Percentiles rank a stretch among this genome's conserved stretches.
These are phyloP conservation scores for Centaurea solstitialis DNA, from an alignment of 129 eudicot genomes.

Conservation along the genomic window DNA sequence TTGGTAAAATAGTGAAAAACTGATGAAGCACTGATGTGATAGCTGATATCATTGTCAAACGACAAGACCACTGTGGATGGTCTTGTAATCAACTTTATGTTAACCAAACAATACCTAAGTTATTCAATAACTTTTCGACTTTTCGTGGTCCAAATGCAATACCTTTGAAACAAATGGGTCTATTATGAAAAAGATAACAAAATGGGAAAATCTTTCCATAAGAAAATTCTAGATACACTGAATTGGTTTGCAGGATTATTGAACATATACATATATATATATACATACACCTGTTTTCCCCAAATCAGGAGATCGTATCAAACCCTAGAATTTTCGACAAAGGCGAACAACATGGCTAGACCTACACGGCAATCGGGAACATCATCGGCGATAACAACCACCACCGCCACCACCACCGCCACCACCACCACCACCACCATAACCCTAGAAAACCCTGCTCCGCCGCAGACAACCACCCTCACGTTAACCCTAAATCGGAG, in stretches of 20 bases:
- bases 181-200: not conserved
- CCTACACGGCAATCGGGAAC: slow-evolving; percentile 36
- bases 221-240: not conserved
- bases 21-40: too few relatives aligned
- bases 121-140: not conserved
- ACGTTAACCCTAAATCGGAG: slow-evolving; percentile 68
- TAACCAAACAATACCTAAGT: too few relatives aligned
- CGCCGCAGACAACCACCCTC: slow-evolving; percentile 52
- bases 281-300: slow-evolving; percentile 7
- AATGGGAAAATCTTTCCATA: not conserved
- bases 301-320: slow-evolving; percentile 13
- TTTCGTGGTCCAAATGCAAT: slow-evolving; percentile 8
- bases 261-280: not conserved
- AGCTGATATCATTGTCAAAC: too few relatives aligned
- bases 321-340: slow-evolving; percentile 28
- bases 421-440: slow-evolving; percentile 50
- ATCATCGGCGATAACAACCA: slow-evolving; percentile 33
- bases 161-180: not conserved
- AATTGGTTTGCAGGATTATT: not conserved
- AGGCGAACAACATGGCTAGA: slow-evolving; percentile 43
- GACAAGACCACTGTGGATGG: too few relatives aligned
- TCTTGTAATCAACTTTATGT: too few relatives aligned
- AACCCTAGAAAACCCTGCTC: slow-evolving; percentile 47
- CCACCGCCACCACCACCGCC: slow-evolving; percentile 48
- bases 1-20: too few relatives aligned